Conservation (phyloP, 2,329 filamentous ascomycete genomes). For the Ceratocystis smalleyi region DNA sequence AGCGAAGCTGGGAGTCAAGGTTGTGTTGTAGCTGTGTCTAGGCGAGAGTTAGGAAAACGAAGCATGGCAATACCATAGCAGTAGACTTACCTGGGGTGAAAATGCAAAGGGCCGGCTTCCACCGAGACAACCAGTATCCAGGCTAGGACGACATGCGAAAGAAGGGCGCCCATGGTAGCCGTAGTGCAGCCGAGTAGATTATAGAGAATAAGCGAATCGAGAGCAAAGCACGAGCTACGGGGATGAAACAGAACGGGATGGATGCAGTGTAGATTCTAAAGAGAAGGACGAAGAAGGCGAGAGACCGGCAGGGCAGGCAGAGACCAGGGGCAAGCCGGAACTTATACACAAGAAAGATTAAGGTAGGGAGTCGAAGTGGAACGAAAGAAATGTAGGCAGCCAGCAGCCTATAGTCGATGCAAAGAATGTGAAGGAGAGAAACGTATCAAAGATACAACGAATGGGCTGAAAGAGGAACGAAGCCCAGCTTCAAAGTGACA, state of each 20-base stretch:
- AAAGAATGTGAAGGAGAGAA: neutral
- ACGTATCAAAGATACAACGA: constrained; percentile 1
- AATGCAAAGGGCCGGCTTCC: neutral
- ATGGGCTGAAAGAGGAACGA: neutral
- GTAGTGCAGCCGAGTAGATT: too few species aligned
- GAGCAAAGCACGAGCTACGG: neutral
- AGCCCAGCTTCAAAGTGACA: neutral
- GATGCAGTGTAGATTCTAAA: neutral
- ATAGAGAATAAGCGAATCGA: neutral
- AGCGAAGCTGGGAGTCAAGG: neutral
- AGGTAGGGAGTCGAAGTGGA: neutral
- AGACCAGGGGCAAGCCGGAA: neutral
- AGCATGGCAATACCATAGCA: neutral
- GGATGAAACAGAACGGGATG: neutral
- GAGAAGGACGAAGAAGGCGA: neutral
- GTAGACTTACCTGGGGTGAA: neutral
- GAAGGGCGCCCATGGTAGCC: neutral
- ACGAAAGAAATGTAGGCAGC: neutral
- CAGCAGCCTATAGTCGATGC: neutral
- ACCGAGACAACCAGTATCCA: neutral
- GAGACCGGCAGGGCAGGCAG: neutral
- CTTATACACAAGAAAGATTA: neutral
- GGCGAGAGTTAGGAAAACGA: neutral
- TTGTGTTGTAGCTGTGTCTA: neutral
- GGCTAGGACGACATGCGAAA: neutral